Base-by-base conservation (phyloP, 2,329 filamentous ascomycete species). In the Neocatenulostroma microsporum region DNA sequence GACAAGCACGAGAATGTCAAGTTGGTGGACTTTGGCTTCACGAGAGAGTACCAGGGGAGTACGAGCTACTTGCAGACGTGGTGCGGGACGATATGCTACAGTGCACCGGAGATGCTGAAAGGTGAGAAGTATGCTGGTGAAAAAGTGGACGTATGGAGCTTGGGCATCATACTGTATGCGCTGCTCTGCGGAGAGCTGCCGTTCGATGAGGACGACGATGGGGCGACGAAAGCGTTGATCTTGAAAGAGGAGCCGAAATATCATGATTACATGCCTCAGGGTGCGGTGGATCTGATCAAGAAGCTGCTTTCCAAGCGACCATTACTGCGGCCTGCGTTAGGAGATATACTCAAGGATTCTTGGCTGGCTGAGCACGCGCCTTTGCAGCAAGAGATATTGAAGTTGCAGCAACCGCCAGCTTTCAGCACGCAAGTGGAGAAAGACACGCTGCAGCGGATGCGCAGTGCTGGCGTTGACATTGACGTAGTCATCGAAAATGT, bases 1-100 rank as follows among this genome's bases (percentile, higher is more conserved):
- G 91, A 98, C 67, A 96, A 93, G 61, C 74, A 95, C 57, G 89
- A 93, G 57, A 94, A 96, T 55, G 91, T 98, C 50, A 98, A 98
- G 65, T 68, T 98, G 42, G 89, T 93, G 49, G 91, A 98, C 60
- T 98, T 98, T 66, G 91, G 91, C 13, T 98, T 98, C 58, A 98
- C 91, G 9, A 75, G 91, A 48, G 91, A 98, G 64, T 98, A 98
- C 61, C 87, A 95, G 62, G 89, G 89, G 42, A 87, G 93, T 53
- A 77, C 85, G 20, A 96, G 88, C 60, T 89, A 96, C 55, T 67
- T 98, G 37, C 89, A 96, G 62, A 98, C 91, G 1, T 98, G 94
- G 63, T 98, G 91, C 60, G 91, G 91, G 4, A 98, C 91, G 0
- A 82, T 98, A 45, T 96, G 89, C 66, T 98, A 98, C 63, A 94